phyloP scores from a whole-genome alignment of 208 protist species.

The Wallacemonas sp. region DNA sequence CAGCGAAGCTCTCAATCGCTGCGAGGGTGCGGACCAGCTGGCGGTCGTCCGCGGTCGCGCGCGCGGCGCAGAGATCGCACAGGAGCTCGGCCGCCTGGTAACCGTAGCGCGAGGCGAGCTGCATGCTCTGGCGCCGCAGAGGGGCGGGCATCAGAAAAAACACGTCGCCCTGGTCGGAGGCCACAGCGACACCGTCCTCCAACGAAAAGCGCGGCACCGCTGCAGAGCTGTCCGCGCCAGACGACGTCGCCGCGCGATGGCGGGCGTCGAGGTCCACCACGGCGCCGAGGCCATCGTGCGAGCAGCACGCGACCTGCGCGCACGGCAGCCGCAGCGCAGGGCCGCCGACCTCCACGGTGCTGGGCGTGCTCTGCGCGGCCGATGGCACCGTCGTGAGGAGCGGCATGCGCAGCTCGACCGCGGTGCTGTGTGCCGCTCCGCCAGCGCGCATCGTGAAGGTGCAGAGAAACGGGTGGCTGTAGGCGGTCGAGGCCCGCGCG shows the following conservation, averaged over 20 bases:
- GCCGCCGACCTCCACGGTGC: constrained; percentile 8
- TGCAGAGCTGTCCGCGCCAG: too few relatives aligned
- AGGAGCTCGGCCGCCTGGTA: constrained; percentile 54
- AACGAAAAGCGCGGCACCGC: not conserved
- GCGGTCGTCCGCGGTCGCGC: constrained; percentile 35
- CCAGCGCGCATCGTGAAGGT: not conserved
- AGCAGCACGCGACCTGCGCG: constrained; percentile 20
- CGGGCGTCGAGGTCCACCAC: constrained; percentile 2
- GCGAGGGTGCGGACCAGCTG: constrained; percentile 34
- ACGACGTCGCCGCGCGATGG: not conserved
- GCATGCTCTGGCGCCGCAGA: constrained; percentile 30
- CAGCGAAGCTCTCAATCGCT: constrained; percentile 47
- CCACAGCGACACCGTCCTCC: constrained; percentile 36
- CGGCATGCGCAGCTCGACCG: constrained; percentile 63
- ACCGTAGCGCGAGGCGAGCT: constrained; percentile 24
- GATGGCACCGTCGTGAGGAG: constrained; percentile 36
- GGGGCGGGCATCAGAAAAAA: constrained; percentile 38
- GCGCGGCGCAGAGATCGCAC: constrained; percentile 57
- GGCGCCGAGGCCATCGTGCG: constrained; percentile 4
- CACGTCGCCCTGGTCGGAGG: constrained; percentile 30
- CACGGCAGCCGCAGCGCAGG: constrained; percentile 20
- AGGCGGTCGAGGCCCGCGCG: not conserved
- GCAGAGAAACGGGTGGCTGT: constrained; percentile 22
- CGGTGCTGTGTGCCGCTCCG: constrained; percentile 19
- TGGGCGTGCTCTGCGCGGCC: not conserved